Percentiles rank a stretch among this genome's conserved stretches.
Evolutionary conservation across 2,329 filamentous ascomycete species (phyloP).

Genomic region (Emydomyces testavorans): DNA sequence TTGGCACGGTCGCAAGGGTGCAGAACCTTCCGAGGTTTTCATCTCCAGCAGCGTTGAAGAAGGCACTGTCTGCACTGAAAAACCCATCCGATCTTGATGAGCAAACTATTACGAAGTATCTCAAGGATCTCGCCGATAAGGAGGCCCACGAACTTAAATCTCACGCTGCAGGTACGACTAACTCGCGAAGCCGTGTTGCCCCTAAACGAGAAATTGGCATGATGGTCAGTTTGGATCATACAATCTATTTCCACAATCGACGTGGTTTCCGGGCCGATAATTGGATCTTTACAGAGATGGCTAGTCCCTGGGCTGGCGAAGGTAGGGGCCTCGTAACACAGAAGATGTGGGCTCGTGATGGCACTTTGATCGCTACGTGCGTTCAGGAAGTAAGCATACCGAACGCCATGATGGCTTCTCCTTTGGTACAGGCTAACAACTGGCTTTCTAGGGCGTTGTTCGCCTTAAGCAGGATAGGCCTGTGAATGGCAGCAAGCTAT

Average conservation of each 20-base stretch:
- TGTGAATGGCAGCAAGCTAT: constrained; percentile 16
- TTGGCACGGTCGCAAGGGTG: constrained; percentile 72
- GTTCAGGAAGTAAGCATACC: constrained; percentile 40
- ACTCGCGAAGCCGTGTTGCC: not conserved
- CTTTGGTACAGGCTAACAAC: constrained; percentile 14
- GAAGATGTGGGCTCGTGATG: constrained; percentile 40
- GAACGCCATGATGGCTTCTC: too few relatives aligned
- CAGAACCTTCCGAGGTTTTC: constrained; percentile 70
- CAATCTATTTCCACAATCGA: constrained; percentile 43
- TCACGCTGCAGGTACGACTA: not conserved
- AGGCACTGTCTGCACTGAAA: constrained; percentile 30
- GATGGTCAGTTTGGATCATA: constrained; percentile 43
- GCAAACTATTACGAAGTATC: constrained; percentile 29
- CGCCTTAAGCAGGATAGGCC: constrained; percentile 35
- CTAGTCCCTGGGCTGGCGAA: constrained; percentile 42
- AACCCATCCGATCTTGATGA: constrained; percentile 36
- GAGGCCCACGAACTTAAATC: constrained; percentile 30
- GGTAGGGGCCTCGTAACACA: constrained; percentile 40
- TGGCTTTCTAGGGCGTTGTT: constrained; percentile 33
- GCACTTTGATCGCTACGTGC: constrained; percentile 40
- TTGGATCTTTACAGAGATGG: constrained; percentile 42
- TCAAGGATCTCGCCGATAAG: constrained; percentile 35
- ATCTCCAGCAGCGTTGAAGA: constrained; percentile 36
- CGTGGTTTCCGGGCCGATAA: constrained; percentile 40
- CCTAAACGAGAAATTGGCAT: constrained; percentile 34